A percentile compares a stretch with the other conserved stretches of the same genome.
Conservation (phyloP, 768 basidiomycete species). For the Auriscalpium vulgare region DNA sequence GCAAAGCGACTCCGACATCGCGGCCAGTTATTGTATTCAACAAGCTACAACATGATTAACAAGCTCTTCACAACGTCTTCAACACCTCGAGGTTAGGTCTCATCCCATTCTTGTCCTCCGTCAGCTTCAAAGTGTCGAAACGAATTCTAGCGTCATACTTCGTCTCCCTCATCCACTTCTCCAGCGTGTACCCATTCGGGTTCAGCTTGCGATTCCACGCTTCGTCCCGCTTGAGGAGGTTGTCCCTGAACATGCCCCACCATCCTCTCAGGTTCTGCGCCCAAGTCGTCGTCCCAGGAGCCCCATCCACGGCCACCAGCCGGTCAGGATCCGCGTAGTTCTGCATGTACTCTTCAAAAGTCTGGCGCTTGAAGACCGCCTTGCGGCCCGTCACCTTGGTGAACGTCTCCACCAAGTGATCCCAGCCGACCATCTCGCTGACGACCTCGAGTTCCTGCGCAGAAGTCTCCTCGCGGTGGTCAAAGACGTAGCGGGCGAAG, state of each 20-base stretch:
- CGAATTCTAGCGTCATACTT: not conserved
- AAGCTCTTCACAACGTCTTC: too few relatives aligned
- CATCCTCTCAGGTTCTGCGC: slow-evolving; percentile 33
- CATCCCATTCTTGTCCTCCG: too few relatives aligned
- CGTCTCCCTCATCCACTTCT: not conserved
- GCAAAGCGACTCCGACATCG: too few relatives aligned
- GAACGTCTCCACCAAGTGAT: slow-evolving; percentile 18
- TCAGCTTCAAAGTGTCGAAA: too few relatives aligned
- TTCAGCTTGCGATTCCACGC: slow-evolving; percentile 34
- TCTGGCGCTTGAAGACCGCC: slow-evolving; percentile 12
- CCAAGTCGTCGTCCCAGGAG: slow-evolving; percentile 13
- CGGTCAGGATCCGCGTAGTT: slow-evolving; percentile 9
- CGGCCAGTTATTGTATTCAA: too few relatives aligned
- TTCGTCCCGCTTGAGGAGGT: slow-evolving; percentile 35
- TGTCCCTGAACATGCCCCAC: slow-evolving; percentile 37
- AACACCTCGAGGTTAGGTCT: too few relatives aligned
- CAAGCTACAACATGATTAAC: too few relatives aligned
- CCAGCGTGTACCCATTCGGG: slow-evolving; percentile 26
- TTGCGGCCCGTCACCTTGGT: slow-evolving; percentile 18
- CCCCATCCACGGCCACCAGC: slow-evolving; percentile 16
- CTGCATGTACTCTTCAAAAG: slow-evolving; percentile 17
- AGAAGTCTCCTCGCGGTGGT: slow-evolving; percentile 17
- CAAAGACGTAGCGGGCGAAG: slow-evolving; percentile 22
- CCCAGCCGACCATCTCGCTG: slow-evolving; percentile 16
- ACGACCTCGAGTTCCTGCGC: slow-evolving; percentile 20